Evolutionary conservation across 352 stramenopile species (phyloP), one percentile per base, ranked within the genome.

Genomic region (Pythium dissimile): DNA sequence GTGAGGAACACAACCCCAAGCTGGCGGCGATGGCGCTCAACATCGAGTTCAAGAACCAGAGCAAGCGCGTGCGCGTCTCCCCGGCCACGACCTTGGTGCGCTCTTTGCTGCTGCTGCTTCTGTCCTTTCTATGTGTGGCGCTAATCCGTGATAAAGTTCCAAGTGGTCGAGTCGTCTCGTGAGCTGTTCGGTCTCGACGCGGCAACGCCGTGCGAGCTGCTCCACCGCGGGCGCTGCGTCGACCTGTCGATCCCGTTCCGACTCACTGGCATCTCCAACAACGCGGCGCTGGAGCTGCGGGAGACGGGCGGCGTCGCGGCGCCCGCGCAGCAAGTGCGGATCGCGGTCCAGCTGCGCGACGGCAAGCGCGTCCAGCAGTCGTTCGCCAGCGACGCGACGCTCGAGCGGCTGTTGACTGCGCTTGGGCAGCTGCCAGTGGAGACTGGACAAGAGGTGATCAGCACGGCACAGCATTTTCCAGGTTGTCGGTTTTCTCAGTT

Each of bases 241-340:
- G 86, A 95, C 53, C 58, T 92, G 37, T 90, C 86, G 16, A 78
- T 93, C 41, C 84, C 86, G 30, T 95, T 95, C 50, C 81, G 84
- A 4, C 71, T 95, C 24, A 92, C 86, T 13, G 86, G 86, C 27
- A 76, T 95, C 21, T 92, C 86, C 31, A 92, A 92, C 59, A 94
- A 94, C 47, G 84, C 86, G 15, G 60, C 64, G 12, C 49, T 95
- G 20, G 81, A 95, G 62, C 43, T 95, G 30, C 67, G 65, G n/a
- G 71, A 68, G 34, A 47, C 79, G 2, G 39, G 37, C 1, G 46
- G 47, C 0, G 54, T 35, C 2, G 37, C 41, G 3, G 54, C 28
- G 2, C 32, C 45, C 38, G 70, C 67, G 24, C 70, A 86, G 54
- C 69, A 81, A 59, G 80, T 94, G 60, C 84, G 85, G 41, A 82